A percentile compares a stretch with the other conserved stretches of the same genome.
Evolutionary conservation across 306 rosid genomes (phyloP).

Genomic region (Dryas drummondii): DNA sequence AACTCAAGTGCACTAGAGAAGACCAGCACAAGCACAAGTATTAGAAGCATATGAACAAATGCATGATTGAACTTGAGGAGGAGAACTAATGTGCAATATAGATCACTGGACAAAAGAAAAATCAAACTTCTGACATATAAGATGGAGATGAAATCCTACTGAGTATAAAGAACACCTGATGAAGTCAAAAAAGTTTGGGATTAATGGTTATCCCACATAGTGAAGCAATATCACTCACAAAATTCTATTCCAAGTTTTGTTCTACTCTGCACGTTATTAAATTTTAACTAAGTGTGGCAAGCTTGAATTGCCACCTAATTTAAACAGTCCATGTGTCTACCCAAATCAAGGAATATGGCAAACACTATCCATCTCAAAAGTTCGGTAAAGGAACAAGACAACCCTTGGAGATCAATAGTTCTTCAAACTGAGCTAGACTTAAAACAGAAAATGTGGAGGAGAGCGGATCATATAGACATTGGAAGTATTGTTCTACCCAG

Average conservation of each 20-base stretch:
- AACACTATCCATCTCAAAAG: neutral
- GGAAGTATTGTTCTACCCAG: too few species aligned
- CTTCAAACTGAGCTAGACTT: too few species aligned
- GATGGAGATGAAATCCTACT: neutral
- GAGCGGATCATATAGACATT: too few species aligned
- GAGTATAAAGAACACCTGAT: neutral
- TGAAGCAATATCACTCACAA: neutral
- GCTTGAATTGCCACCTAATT: neutral
- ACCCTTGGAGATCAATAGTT: neutral
- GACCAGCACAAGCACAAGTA: neutral
- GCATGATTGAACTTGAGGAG: neutral
- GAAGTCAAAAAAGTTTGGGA: neutral
- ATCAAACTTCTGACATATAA: neutral
- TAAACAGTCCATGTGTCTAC: neutral
- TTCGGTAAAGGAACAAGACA: neutral
- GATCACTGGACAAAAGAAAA: neutral
- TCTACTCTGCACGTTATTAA: neutral
- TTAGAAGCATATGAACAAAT: neutral
- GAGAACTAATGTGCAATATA: neutral
- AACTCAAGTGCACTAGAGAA: neutral
- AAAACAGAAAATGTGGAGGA: too few species aligned
- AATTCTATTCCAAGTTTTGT: neutral
- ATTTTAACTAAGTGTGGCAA: neutral
- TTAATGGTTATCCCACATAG: neutral
- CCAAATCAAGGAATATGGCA: neutral